Evolutionary conservation across 768 basidiomycete species (phyloP), one percentile per base, ranked within the genome.

Genomic region (Multifurca ochricompacta): DNA sequence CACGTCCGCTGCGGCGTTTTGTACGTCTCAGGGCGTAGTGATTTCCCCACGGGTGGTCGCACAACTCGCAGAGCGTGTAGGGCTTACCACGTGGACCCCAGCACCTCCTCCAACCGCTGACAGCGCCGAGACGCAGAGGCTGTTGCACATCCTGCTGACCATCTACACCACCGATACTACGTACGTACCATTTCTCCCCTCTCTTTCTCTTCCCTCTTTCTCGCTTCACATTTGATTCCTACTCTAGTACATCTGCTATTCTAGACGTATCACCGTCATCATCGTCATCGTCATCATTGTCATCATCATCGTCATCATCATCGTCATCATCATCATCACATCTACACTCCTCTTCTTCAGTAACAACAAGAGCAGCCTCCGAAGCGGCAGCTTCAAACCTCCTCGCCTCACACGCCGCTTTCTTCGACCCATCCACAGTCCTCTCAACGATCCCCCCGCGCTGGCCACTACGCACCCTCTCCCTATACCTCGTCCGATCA

Each of bases 1-100:
- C 0, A 71, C 78, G 0, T 87, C 90, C 2, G 90, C 92, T 0
- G 91, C 95, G 65, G 77, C 83, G 4, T 96, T 93, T 67, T 95
- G 93, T 63, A 78, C 85, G 1, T 79, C 86, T 30, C 83, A 82
- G 16, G 91, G 93, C 4, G 78, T 81, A 19, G 77, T 95, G 21
- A 71, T 96, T 4, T 76, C 85, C 0, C 70, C 75, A 2, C 82
- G 78, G 58, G 69, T 76, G 0, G 83, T 82, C 0, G 72, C 74
- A 32, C 50, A 69, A 0, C 71, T 83, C 35, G 81, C 76, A 21
- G 77, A 74, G 63, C 78, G 73, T 18, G 64, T 66, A 11, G 72
- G 69, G 11, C 69, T 82, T 19, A 11, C 50, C 6, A 62, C 78
- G 75, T 62, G 70, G 69, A 40, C 87, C 77, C 87, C 78, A 73